Evolutionary conservation across 2,329 filamentous ascomycete species (phyloP), one percentile per base, ranked within the genome.

Genomic region (Phaeosphaeriaceae sp.): DNA sequence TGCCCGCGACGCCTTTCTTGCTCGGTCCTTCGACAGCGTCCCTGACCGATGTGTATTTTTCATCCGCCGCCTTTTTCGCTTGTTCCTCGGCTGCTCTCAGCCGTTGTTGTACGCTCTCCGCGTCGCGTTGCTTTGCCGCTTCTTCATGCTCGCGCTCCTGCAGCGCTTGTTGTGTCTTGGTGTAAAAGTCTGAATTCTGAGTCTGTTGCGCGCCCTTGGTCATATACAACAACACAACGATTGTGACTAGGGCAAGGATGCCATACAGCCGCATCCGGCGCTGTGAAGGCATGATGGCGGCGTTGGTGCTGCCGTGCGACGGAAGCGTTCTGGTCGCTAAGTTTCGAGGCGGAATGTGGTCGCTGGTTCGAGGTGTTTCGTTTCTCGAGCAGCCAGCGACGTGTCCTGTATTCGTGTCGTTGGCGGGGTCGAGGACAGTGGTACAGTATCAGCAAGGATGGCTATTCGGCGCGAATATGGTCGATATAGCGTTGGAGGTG

Each of bases 191-290:
- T 45, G 78, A 83, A 48, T 81, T 80, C 60, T 80, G 76, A 33
- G 82, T 81, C 50, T 84, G 80, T 56, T 84, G 83, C 52, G 85
- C 80, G 49, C 83, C 84, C n/a, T 84, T 85, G 20, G 89, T 89
- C 74, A 92, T 89, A 81, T 94, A 92, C 66, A 96, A 81, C 54
- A 90, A 80, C 47, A 89, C 83, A 66, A 94, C 79, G 58, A 94
- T 78, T 58, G 86, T 81, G 64, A 88, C 82, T 66, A 93, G 67
- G 55, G 88, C 82, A 56, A 89, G 81, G 69, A 93, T 81, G 63
- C 86, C 80, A 55, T 92, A 80, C 67, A 90, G 80, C 72, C 89
- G 88, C 69, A 92, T 73, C 68, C 91, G 88, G 64, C 92, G 88
- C 67, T 72, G 78, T 40, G 76, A 77, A 22, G 75, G 75, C 74